Conservation (phyloP, 768 basidiomycete genomes). For the Postia placenta region DNA sequence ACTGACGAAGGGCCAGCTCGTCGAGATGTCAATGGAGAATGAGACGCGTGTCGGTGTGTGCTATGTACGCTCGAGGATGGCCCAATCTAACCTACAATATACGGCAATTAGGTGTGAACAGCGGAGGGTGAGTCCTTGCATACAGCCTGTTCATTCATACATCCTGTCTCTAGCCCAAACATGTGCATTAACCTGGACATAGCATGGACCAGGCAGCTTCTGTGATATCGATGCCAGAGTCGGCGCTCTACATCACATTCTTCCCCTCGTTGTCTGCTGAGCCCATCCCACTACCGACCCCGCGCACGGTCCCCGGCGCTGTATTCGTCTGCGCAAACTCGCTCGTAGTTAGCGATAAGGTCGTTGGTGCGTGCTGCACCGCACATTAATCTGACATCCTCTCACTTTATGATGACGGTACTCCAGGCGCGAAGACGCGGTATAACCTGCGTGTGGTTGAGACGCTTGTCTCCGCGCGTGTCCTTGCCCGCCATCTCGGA, state of each 20-base stretch:
- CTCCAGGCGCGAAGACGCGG: conserved; percentile 59
- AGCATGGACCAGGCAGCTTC: conserved; percentile 93
- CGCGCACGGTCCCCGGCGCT: conserved; percentile 31
- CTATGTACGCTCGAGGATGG: neutral
- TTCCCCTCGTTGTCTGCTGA: conserved; percentile 65
- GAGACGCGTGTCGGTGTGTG: conserved; percentile 67
- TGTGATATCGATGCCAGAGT: conserved; percentile 63
- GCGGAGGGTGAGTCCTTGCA: conserved; percentile 54
- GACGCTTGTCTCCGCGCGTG: conserved; percentile 71
- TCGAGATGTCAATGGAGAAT: conserved; percentile 76
- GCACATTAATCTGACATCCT: neutral
- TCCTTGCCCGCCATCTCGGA: conserved; percentile 58
- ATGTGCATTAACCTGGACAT: no score
- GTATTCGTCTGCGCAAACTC: conserved; percentile 81
- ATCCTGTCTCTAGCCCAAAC: no score
- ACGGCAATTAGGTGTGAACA: conserved; percentile 53
- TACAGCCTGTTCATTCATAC: neutral
- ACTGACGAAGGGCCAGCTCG: conserved; percentile 65
- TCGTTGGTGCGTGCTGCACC: conserved; percentile 25
- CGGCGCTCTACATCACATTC: conserved; percentile 78
- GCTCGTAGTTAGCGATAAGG: conserved; percentile 77
- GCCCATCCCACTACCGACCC: conserved; percentile 55
- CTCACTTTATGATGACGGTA: neutral
- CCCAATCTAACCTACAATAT: neutral
- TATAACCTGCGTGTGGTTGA: conserved; percentile 95